Conservation (phyloP, 1,139 yeast species). For the Protomyces lactucae-debilis region DNA sequence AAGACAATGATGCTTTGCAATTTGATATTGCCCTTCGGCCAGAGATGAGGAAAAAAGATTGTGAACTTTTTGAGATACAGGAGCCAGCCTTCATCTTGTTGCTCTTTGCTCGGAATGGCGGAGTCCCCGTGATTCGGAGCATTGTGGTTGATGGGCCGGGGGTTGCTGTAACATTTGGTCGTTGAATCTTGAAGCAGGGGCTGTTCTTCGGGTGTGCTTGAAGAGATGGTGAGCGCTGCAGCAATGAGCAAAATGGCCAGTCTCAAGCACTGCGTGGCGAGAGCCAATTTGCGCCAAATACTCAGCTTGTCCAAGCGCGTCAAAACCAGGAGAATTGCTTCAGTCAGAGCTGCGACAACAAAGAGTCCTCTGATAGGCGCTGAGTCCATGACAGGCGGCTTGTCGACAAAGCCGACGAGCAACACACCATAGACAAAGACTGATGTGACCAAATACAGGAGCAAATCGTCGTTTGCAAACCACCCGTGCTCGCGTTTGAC, state of each 20-base stretch:
- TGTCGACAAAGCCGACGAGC: slow-evolving; percentile 17
- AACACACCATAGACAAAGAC: slow-evolving; percentile 17
- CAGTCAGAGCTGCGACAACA: neutral
- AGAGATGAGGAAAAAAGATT: slow-evolving; percentile 53
- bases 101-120: slow-evolving; percentile 3
- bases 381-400: slow-evolving; percentile 7
- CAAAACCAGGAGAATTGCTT: slow-evolving; percentile 7
- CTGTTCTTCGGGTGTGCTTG: slow-evolving; percentile 1
- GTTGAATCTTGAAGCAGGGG: slow-evolving; percentile 4
- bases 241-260: neutral
- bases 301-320: neutral
- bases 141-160: slow-evolving; percentile 15
- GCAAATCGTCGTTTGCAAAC: slow-evolving; percentile 11
- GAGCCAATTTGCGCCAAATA: slow-evolving; percentile 1
- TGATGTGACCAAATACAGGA: slow-evolving; percentile 8
- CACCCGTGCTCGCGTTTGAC: slow-evolving; percentile 6
- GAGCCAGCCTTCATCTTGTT: slow-evolving; percentile 19
- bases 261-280: slow-evolving; percentile 2
- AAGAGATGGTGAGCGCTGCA: neutral
- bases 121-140: slow-evolving; percentile 17
- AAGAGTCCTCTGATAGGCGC: slow-evolving; percentile 9
- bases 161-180: neutral
- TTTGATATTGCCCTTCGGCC: slow-evolving; percentile 82
- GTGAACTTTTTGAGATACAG: slow-evolving; percentile 17
- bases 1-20: slow-evolving; percentile 88